These are phyloP conservation scores for Filobasidium uniguttulatum DNA, from an alignment of 1,284 basidiomycete genomes.

Conservation along the genomic window DNA sequence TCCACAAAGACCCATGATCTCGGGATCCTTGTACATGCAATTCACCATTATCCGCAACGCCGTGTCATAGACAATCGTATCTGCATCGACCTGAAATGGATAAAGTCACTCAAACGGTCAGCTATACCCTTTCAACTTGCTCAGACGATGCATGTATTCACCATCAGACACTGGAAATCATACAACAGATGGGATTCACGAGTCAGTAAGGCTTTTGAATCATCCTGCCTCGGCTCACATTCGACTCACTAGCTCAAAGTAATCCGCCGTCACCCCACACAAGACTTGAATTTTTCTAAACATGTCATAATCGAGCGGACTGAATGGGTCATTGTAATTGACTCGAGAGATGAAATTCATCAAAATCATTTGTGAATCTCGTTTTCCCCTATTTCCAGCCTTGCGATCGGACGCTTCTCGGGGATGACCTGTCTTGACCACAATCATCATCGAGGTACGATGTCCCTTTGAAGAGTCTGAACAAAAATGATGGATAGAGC, in stretches of 20 bases:
- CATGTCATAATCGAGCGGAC: constrained; percentile 90
- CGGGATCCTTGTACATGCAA: constrained; percentile 93
- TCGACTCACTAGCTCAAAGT: constrained; percentile 71
- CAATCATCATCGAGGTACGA: constrained; percentile 83
- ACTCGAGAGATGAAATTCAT: constrained; percentile 99
- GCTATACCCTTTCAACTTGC: constrained; percentile 3
- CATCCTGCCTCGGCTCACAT: too few species aligned
- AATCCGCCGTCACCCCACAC: constrained; percentile 99
- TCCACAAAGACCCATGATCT: constrained; percentile 98
- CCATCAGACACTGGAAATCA: constrained; percentile 58
- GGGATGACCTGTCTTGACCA: constrained; percentile 83
- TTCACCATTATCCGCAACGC: constrained; percentile 80
- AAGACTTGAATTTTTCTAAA: constrained; percentile 93
- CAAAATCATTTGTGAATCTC: constrained; percentile 94
- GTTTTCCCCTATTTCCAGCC: constrained; percentile 95
- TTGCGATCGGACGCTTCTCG: constrained; percentile 74
- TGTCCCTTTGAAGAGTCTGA: constrained; percentile 47
- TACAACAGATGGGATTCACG: background rate
- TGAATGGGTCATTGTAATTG: constrained; percentile 98
- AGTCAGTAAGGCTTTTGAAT: too few species aligned
- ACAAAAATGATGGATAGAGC: too few species aligned
- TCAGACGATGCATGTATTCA: too few species aligned
- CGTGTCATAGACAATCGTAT: constrained; percentile 81
- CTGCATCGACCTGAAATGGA: constrained; percentile 73
- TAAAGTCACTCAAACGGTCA: constrained; percentile 1